Base-by-base conservation (phyloP, 352 stramenopile species). In the Globisporangium abappressorium region DNA sequence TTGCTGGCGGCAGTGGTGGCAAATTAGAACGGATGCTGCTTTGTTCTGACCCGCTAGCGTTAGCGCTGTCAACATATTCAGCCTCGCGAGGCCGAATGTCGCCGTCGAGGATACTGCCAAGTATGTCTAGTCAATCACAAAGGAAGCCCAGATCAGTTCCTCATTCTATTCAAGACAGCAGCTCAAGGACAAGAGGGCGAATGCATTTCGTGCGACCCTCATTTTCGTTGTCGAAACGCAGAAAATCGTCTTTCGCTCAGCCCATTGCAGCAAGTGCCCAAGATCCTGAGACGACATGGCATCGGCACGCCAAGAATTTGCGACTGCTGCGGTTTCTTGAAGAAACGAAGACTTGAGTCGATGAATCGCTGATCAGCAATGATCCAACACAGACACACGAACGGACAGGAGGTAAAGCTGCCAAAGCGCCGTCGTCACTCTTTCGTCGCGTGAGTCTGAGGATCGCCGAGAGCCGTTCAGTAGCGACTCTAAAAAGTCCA, bases 201-300 rank as follows among this genome's bases (percentile, higher is more conserved):
- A 22, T 57, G 51, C 28, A 28, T 34, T 57, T 57, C 36, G 51
- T 34, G 24, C 51, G 14, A 34, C 8, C 51, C 9, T 57, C 51
- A 28, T 22, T 57, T 20, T 57, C 51, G 9, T 9, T 36, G 24
- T 34, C 9, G 24, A 34, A 33, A 20, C 24, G 51, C 6, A 33
- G 51, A 28, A 33, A 18, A 30, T 36, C 24, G 24, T 57, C 51
- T 26, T 33, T 57, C 3, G 24, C 12, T 6, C 51, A 34, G 12
- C 51, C 11, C 12, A 30, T 28, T n/a, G 24, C 51, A 34, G 5
- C 24, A 57, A 57, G 14, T 34, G 8, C 14, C 12, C 51, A 57
- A 34, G 51, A 57, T 57, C 51, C 51, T 36, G 51, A 57, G 24
- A 57, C 24, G 51, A 57, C 15, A 34, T 36, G 24, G 51, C 51